Evolutionary conservation across 345 rosid genomes (phyloP), one percentile per base, ranked within the genome.

Genomic region (Aegle marmelos): DNA sequence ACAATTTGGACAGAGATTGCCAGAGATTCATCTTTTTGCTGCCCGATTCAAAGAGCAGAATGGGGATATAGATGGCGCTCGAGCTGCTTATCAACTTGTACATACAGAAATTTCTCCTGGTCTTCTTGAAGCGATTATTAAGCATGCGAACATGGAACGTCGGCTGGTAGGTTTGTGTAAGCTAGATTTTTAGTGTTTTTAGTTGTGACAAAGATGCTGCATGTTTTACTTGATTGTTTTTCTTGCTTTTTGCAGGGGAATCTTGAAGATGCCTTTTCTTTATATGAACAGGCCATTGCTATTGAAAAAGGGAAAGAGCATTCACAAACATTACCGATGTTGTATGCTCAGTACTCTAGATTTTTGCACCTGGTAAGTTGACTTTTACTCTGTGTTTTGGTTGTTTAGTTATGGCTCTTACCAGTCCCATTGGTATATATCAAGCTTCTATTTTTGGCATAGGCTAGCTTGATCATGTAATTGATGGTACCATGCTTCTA

Each of bases 61-160:
- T 73, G 98, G 86, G 65, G 98, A 97, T 83, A 75, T 91, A 64
- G 75, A 82, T 73, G 98, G 98, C 76, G 98, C 99, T 81, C 88
- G 89, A 79, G 98, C 98, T 80, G 95, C 97, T 21, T 97, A 82
- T 82, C 94, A 91, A 81, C 91, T 90, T 75, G 84, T 97, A 66
- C 98, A 97, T 78, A 34, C 89, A 76, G 98, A 97, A 87, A 89
- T 89, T 76, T 83, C 99, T 41, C 99, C 99, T 24, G 99, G 97
- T 70, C 92, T 97, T 75, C 82, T 97, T 75, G 99, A 97, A 88
- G 99, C 98, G 54, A 90, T 97, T 82, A 86, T 88, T 31, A 94
- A 93, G 85, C 99, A 97, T 83, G 98, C 98, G 4, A 91, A 94
- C 85, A 94, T 97, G 99, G 99, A 97, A 83, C 80, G n/a, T 22